Evolutionary conservation across 2,329 filamentous ascomycete genomes (phyloP).

Genomic region (Hymenoscyphus fraxineus): DNA sequence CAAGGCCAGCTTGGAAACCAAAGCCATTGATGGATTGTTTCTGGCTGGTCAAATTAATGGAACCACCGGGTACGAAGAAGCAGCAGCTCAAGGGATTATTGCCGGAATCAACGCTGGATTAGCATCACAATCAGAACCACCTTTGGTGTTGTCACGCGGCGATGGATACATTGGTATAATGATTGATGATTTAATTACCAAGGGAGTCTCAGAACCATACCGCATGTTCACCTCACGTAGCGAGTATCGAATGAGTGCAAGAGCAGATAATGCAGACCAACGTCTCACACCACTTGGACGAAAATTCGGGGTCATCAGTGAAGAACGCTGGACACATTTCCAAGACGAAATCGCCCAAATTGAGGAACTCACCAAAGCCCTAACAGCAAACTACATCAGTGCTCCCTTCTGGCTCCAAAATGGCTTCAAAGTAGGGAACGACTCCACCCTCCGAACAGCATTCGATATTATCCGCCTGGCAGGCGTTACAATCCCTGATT

Average conservation of each 20-base stretch:
- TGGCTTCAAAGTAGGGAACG: constrained; percentile 66
- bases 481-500: constrained; percentile 52
- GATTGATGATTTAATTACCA: constrained; percentile 96
- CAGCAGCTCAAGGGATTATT: constrained; percentile 85
- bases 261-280: constrained; percentile 90
- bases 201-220: constrained; percentile 95
- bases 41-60: constrained; percentile 97
- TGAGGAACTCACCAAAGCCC: constrained; percentile 56
- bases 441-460: constrained; percentile 65
- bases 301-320: constrained; percentile 71
- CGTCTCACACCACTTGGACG: constrained; percentile 78
- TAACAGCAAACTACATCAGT: constrained; percentile 56
- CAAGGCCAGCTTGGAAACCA: constrained; percentile 88
- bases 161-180: constrained; percentile 98
- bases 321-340: constrained; percentile 72
- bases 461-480: constrained; percentile 74
- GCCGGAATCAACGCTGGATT: constrained; percentile 93
- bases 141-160: constrained; percentile 68
- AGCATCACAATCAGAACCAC: constrained; percentile 61
- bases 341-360: constrained; percentile 63
- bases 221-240: constrained; percentile 96
- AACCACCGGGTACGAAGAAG: constrained; percentile 97
- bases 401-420: constrained; percentile 63
- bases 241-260: constrained; percentile 89
- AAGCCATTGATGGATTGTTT: constrained; percentile 82